Conservation (phyloP, 139 green algal genomes). For the Parachlorella kessleri region DNA sequence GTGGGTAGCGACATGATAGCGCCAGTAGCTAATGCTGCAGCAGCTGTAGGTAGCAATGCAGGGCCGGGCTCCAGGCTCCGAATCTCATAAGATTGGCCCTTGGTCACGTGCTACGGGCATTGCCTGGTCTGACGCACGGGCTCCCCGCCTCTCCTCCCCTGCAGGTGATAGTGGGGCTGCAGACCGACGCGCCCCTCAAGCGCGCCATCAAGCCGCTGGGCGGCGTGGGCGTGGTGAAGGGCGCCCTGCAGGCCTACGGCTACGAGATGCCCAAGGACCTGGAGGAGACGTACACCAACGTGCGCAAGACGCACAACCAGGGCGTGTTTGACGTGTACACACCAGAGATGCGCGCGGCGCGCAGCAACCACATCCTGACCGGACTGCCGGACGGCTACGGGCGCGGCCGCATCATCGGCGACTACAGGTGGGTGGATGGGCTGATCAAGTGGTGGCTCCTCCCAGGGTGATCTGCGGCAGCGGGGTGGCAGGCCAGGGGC, state of each 20-base stretch:
- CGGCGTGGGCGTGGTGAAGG: constrained; percentile 70
- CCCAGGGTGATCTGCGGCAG: not conserved
- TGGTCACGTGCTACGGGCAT: too few relatives aligned
- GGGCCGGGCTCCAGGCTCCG: too few relatives aligned
- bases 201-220: constrained; percentile 78
- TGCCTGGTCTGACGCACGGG: too few relatives aligned
- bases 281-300: constrained; percentile 46
- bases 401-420: constrained; percentile 79
- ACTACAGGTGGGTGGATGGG: constrained; percentile 52
- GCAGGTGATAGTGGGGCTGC: constrained; percentile 59
- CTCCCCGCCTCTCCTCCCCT: too few relatives aligned
- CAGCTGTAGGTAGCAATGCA: too few relatives aligned
- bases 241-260: constrained; percentile 63
- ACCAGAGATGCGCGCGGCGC: constrained; percentile 66
- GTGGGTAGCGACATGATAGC: too few relatives aligned
- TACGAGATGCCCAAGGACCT: constrained; percentile 38
- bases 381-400: constrained; percentile 79
- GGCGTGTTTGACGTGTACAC: constrained; percentile 81
- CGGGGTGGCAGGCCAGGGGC: not conserved
- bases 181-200: constrained; percentile 75
- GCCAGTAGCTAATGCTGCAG: too few relatives aligned
- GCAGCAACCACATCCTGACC: constrained; percentile 71
- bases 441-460: not conserved
- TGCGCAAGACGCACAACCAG: constrained; percentile 80
- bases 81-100: too few relatives aligned